phyloP scores from a whole-genome alignment of 1,284 basidiomycete genomes.

The Cutaneotrichosporon mucoides region DNA sequence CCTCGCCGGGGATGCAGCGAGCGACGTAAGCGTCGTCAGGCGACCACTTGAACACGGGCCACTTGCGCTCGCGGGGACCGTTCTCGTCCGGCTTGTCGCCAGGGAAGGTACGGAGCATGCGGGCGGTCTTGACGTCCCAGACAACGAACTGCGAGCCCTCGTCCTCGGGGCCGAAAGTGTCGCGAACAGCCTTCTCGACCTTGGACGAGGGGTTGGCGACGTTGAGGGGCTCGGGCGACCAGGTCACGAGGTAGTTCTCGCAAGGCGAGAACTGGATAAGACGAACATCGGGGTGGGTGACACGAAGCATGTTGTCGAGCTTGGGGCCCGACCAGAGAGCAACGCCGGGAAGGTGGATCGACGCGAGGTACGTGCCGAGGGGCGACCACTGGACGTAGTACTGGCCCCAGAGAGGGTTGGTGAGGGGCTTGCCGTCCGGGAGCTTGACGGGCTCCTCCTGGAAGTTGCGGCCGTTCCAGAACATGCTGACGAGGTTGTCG shows the following conservation, averaged over 20 bases:
- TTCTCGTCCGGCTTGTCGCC: conserved; percentile 54
- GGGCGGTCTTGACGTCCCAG: conserved; percentile 94
- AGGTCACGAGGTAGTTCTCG: conserved; percentile 96
- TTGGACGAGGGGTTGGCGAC: conserved; percentile 62
- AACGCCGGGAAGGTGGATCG: conserved; percentile 92
- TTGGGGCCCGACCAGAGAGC: conserved; percentile 84
- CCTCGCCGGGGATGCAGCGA: conserved; percentile 78
- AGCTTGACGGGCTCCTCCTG: conserved; percentile 70
- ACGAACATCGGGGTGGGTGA: conserved; percentile 92
- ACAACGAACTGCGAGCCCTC: conserved; percentile 96
- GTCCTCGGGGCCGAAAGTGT: conserved; percentile 68
- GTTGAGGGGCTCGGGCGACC: conserved; percentile 94
- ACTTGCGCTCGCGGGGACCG: conserved; percentile 52
- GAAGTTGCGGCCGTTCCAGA: conserved; percentile 91
- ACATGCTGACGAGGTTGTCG: conserved; percentile 83
- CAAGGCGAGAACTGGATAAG: conserved; percentile 97
- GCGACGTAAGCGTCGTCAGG: conserved; percentile 94
- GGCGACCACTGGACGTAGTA: conserved; percentile 98
- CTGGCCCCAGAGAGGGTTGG: conserved; percentile 78
- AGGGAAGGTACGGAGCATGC: conserved; percentile 90
- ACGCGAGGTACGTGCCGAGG: conserved; percentile 86
- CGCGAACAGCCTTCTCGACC: conserved; percentile 51
- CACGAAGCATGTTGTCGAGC: conserved; percentile 56
- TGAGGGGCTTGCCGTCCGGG: conserved; percentile 53
- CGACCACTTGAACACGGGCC: conserved; percentile 98